These are phyloP conservation scores for Crucibulum laeve DNA, from an alignment of 768 basidiomycete species.

Conservation along the genomic window DNA sequence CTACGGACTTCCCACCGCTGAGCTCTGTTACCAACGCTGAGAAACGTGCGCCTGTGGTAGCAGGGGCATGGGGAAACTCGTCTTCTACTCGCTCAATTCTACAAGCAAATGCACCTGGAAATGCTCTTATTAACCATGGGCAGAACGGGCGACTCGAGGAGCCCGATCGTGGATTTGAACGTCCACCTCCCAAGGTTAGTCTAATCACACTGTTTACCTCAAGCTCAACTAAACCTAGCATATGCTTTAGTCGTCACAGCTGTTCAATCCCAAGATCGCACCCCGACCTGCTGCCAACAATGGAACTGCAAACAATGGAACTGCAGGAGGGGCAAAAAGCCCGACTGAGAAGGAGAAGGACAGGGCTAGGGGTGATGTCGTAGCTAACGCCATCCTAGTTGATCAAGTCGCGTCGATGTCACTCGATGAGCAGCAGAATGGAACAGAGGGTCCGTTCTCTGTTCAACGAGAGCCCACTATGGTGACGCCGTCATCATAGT, in stretches of 20 bases:
- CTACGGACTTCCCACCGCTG: constrained; percentile 71
- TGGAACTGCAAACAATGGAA: constrained; percentile 14
- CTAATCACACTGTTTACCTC: neutral
- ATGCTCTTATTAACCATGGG: constrained; percentile 15
- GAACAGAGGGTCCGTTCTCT: neutral
- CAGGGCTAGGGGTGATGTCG: constrained; percentile 26
- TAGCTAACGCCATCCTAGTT: constrained; percentile 28
- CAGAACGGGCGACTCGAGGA: constrained; percentile 35
- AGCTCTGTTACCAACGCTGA: constrained; percentile 41
- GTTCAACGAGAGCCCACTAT: neutral
- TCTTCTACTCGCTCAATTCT: constrained; percentile 49
- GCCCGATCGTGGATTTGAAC: constrained; percentile 39
- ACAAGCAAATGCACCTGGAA: constrained; percentile 19
- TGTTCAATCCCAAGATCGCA: constrained; percentile 30
- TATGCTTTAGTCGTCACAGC: constrained; percentile 21
- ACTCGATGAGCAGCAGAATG: constrained; percentile 21
- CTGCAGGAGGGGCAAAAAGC: constrained; percentile 4
- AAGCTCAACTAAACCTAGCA: neutral
- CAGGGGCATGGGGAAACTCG: constrained; percentile 70
- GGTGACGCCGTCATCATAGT: neutral
- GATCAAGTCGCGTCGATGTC: constrained; percentile 31
- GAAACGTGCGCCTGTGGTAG: constrained; percentile 48
- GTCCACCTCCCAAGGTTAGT: constrained; percentile 42
- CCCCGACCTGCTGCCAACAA: constrained; percentile 17
- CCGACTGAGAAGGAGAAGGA: constrained; percentile 27